Evolutionary conservation across 2,329 filamentous ascomycete genomes (phyloP).

Genomic region (Lasiodiplodia citricola): DNA sequence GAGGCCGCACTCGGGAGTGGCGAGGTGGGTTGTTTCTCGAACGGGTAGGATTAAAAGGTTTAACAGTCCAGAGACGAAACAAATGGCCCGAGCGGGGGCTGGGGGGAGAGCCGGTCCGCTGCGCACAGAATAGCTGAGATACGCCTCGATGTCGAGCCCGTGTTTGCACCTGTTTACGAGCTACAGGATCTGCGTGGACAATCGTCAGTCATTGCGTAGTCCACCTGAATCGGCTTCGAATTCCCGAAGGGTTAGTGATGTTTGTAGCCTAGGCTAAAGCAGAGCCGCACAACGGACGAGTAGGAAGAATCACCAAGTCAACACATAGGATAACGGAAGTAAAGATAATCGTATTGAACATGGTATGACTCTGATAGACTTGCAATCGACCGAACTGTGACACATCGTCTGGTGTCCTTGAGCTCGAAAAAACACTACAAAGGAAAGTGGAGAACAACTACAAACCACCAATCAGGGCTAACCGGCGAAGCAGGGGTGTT

Average conservation of each 20-base stretch:
- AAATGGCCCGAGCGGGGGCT: not conserved
- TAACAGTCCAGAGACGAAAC: not conserved
- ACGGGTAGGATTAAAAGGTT: not conserved
- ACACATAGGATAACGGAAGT: not conserved
- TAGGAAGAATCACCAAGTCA: not conserved
- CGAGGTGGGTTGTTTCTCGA: not conserved
- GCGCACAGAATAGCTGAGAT: not conserved
- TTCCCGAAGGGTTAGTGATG: not conserved
- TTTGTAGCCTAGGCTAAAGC: slow-evolving; percentile 6
- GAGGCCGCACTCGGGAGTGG: slow-evolving; percentile 2
- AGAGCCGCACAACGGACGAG: not conserved
- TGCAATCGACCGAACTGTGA: not conserved
- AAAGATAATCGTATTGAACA: not conserved
- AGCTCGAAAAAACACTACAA: not conserved
- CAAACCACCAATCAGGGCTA: not conserved
- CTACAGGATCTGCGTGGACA: not conserved
- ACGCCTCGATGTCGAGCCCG: not conserved
- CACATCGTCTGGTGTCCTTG: not conserved
- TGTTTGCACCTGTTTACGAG: not conserved
- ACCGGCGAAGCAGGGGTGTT: not conserved
- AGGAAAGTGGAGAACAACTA: not conserved
- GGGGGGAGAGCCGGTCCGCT: not conserved
- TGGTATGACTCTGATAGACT: slow-evolving; percentile 1
- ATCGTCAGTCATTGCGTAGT: not conserved
- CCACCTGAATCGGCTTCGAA: not conserved